phyloP scores from a whole-genome alignment of 768 basidiomycete species.

The Russula earlei region DNA sequence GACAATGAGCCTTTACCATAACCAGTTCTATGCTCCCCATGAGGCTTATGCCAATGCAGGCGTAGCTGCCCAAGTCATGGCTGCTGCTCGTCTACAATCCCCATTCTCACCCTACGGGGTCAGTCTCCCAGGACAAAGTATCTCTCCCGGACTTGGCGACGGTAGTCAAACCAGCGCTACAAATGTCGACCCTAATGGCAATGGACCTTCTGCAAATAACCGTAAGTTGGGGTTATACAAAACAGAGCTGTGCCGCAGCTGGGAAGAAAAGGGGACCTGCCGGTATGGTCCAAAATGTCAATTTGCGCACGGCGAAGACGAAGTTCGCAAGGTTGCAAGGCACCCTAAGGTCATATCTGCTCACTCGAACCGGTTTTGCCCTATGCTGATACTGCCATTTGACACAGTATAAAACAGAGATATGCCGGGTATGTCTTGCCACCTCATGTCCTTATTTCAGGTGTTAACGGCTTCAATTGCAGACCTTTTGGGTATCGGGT shows the following conservation, averaged over 20 bases:
- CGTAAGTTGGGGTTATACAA: constrained; percentile 87
- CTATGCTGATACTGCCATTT: constrained; percentile 5
- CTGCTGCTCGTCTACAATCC: constrained; percentile 45
- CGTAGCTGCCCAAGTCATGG: constrained; percentile 47
- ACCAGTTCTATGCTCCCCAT: constrained; percentile 57
- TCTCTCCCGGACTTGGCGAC: constrained; percentile 9
- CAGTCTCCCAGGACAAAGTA: constrained; percentile 16
- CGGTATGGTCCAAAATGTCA: constrained; percentile 86
- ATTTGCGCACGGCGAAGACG: constrained; percentile 88
- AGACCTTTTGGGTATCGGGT: constrained; percentile 93
- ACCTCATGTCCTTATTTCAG: neutral
- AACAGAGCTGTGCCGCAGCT: constrained; percentile 82
- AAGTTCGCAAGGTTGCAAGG: constrained; percentile 71
- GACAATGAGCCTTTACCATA: constrained; percentile 53
- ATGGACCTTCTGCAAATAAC: constrained; percentile 84
- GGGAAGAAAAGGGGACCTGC: constrained; percentile 86
- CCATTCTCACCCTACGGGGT: constrained; percentile 45
- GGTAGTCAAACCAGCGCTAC: constrained; percentile 23
- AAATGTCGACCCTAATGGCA: constrained; percentile 28
- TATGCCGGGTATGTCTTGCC: constrained; percentile 60
- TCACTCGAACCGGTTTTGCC: neutral
- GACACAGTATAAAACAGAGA: constrained; percentile 82
- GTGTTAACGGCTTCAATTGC: constrained; percentile 14
- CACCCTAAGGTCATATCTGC: constrained; percentile 68
- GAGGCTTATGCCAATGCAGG: constrained; percentile 49